phyloP scores from a whole-genome alignment of 148 eudicot genomes.

The Chenopodium quinoa region DNA sequence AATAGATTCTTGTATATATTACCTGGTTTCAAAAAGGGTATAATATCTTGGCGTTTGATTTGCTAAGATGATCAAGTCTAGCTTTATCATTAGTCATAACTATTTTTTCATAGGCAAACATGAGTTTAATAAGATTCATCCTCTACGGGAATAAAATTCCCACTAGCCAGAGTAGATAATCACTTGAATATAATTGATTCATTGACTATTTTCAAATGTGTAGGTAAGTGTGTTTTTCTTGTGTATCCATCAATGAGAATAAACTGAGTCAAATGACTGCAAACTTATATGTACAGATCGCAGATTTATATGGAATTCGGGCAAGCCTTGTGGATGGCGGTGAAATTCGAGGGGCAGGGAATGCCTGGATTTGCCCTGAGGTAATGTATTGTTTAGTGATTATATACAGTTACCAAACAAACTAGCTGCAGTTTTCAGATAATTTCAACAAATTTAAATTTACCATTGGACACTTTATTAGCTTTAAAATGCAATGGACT shows the following conservation, averaged over 20 bases:
- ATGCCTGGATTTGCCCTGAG: slow-evolving; percentile 99
- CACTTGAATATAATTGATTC: neutral
- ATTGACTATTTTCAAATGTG: neutral
- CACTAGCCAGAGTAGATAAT: neutral
- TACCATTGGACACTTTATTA: neutral
- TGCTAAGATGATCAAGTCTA: neutral
- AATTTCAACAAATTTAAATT: neutral
- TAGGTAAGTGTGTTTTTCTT: neutral
- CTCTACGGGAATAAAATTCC: neutral
- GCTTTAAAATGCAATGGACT: neutral
- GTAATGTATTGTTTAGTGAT: slow-evolving; percentile 34
- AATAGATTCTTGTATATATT: neutral
- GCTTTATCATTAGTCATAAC: neutral
- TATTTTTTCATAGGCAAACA: neutral
- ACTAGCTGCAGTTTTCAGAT: neutral
- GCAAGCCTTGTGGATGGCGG: slow-evolving; percentile 97
- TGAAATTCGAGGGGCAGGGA: slow-evolving; percentile 99
- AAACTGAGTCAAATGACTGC: neutral
- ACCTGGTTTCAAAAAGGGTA: neutral
- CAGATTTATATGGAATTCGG: slow-evolving; percentile 95
- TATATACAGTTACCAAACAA: neutral
- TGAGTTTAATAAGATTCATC: neutral
- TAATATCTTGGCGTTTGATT: neutral
- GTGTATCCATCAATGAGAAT: neutral
- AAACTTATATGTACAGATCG: slow-evolving; percentile 51